phyloP scores from a whole-genome alignment of 768 basidiomycete species.

The Rhizopogon roseolus region DNA sequence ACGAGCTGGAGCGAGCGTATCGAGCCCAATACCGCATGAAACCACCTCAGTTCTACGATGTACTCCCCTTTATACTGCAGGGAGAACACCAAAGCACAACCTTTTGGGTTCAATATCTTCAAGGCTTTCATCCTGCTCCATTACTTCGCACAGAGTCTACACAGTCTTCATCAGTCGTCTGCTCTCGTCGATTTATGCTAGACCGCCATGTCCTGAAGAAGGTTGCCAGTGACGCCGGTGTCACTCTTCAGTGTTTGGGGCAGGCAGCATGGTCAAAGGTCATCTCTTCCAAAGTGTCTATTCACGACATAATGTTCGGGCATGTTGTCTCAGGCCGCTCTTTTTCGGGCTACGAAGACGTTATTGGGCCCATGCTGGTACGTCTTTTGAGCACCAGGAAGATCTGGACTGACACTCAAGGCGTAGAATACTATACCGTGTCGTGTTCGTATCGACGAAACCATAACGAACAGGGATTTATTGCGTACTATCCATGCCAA shows the following conservation, averaged over 20 bases:
- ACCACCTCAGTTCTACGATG: conserved; percentile 30
- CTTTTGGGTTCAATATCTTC: conserved; percentile 32
- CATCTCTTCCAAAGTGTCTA: conserved; percentile 14
- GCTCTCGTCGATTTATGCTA: conserved; percentile 6
- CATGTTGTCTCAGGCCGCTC: conserved; percentile 42
- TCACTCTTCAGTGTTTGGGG: conserved; percentile 32
- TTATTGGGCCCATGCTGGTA: conserved; percentile 44
- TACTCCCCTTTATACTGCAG: conserved; percentile 31
- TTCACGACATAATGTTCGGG: conserved; percentile 39
- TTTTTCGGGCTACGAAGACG: conserved; percentile 34
- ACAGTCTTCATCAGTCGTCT: conserved; percentile 12
- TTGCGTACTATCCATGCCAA: conserved; percentile 31
- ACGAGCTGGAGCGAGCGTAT: conserved; percentile 29
- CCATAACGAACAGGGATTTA: conserved; percentile 26
- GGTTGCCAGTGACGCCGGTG: conserved; percentile 14
- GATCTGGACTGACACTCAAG: background rate
- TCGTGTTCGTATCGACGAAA: conserved; percentile 27
- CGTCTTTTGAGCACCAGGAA: conserved; percentile 10
- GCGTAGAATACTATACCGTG: conserved; percentile 43
- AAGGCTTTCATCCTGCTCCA: conserved; percentile 13
- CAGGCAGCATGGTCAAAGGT: conserved; percentile 27
- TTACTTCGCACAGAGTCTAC: conserved; percentile 10
- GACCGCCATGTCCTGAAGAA: conserved; percentile 8
- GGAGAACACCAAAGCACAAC: conserved; percentile 33
- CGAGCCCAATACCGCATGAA: conserved; percentile 5